A percentile compares a stretch with the other conserved stretches of the same genome.
These are phyloP conservation scores for Haematococcus lacustris DNA, from an alignment of 139 green algal genomes.

Conservation along the genomic window DNA sequence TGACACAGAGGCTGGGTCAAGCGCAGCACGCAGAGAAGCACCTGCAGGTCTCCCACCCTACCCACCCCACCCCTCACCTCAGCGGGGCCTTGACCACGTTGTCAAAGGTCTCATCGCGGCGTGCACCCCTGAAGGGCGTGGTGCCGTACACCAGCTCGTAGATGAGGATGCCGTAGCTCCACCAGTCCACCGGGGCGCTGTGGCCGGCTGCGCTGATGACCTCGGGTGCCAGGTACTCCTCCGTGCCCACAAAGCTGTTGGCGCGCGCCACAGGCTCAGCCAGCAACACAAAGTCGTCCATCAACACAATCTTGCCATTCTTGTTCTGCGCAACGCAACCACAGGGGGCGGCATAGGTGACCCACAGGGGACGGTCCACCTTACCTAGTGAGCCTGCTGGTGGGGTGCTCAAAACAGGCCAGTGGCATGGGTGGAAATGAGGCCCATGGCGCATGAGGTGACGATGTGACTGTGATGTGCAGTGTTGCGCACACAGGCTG, in stretches of 20 bases:
- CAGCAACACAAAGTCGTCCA: constrained; percentile 44
- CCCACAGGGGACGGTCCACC: too few relatives aligned
- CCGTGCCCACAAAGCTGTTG: constrained; percentile 92
- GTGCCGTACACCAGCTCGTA: constrained; percentile 91
- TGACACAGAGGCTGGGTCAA: not conserved
- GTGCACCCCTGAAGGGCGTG: constrained; percentile 72
- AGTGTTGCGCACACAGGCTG: too few relatives aligned
- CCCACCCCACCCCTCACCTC: too few relatives aligned
- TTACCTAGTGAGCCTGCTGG: too few relatives aligned
- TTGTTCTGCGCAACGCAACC: constrained; percentile 7
- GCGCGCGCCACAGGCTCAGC: constrained; percentile 76
- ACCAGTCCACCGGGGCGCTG: constrained; percentile 72
- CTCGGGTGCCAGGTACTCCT: constrained; percentile 85
- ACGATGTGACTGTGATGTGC: too few relatives aligned
- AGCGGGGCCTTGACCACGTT: constrained; percentile 88
- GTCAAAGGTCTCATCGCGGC: constrained; percentile 88
- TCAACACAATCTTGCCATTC: constrained; percentile 10
- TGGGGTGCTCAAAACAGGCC: too few relatives aligned
- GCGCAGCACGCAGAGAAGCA: not conserved
- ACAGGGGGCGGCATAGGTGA: too few relatives aligned
- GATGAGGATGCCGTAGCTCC: constrained; percentile 91
- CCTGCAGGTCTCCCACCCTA: not conserved
- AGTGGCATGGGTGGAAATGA: too few relatives aligned
- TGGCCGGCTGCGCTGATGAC: constrained; percentile 81
- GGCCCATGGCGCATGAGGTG: too few relatives aligned